Percentiles rank a stretch among this genome's conserved stretches.
These are phyloP conservation scores for Hypoxylon rickii DNA, from an alignment of 495 filamentous ascomycete genomes.

Conservation along the genomic window DNA sequence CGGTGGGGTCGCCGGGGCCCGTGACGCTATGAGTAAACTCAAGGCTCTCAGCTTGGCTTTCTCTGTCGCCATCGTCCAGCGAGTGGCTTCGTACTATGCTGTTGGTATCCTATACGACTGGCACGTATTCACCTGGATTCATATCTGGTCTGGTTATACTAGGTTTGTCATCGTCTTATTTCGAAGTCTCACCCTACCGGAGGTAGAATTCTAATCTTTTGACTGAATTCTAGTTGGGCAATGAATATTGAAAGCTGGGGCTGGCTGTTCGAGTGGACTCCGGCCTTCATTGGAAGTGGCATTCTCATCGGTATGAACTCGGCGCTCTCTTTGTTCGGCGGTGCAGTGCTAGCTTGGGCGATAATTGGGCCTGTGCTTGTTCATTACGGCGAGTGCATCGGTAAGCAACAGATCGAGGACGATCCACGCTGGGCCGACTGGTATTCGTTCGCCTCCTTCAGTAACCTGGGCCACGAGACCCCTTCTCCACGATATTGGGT, in stretches of 20 bases:
- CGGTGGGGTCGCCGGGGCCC: constrained; percentile 54
- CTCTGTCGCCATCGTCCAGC: constrained; percentile 50
- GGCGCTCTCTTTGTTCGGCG: constrained; percentile 64
- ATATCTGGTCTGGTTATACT: constrained; percentile 62
- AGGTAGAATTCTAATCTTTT: no score
- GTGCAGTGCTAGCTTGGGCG: constrained; percentile 65
- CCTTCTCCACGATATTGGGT: constrained; percentile 62
- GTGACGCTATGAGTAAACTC: constrained; percentile 63
- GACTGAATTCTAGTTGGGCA: constrained; percentile 45
- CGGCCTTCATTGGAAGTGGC: constrained; percentile 68
- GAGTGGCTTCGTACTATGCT: constrained; percentile 65
- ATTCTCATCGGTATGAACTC: constrained; percentile 70
- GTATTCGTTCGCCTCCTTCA: constrained; percentile 57
- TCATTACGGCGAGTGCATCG: constrained; percentile 56
- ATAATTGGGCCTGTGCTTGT: constrained; percentile 67
- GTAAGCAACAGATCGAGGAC: constrained; percentile 44
- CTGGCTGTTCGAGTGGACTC: constrained; percentile 67
- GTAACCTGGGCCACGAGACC: constrained; percentile 47
- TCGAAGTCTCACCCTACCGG: no score
- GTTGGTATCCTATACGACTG: constrained; percentile 69
- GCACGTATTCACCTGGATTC: constrained; percentile 68
- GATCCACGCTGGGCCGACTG: constrained; percentile 57
- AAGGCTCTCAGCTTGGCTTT: constrained; percentile 61
- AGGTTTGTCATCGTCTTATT: not conserved
- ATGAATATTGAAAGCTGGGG: constrained; percentile 68